These are phyloP conservation scores for Cunninghamia lanceolata DNA, from an alignment of 75 land plant species.

Conservation along the genomic window DNA sequence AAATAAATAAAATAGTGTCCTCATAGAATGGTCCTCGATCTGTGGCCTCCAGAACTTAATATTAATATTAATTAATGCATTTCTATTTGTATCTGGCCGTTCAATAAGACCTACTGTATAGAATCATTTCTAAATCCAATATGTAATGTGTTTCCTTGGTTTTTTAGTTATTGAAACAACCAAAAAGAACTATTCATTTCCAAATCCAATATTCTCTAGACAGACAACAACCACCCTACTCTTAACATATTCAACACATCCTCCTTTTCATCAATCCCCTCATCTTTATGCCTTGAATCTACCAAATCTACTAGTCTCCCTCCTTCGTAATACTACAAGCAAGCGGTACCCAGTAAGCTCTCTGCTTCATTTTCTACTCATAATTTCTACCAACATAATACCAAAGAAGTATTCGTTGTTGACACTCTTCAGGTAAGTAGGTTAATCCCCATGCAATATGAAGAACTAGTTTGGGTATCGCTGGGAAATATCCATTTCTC, in stretches of 20 bases:
- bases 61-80: no score
- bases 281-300: not conserved
- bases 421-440: not conserved
- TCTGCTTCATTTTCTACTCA: conserved; percentile 11
- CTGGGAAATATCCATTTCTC: conserved; percentile 10
- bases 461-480: not conserved
- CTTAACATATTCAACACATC: conserved; percentile 1
- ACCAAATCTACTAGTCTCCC: conserved; percentile 8
- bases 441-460: not conserved
- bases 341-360: conserved; percentile 13
- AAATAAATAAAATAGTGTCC: no score
- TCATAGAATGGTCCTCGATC: no score
- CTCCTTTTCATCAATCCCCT: not conserved
- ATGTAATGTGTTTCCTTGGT: no score
- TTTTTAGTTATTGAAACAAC: no score
- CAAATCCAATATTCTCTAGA: no score
- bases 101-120: no score
- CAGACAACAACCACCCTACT: conserved; percentile 14
- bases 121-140: no score
- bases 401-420: not conserved
- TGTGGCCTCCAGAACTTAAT: no score
- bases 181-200: no score
- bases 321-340: conserved; percentile 2
- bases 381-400: conserved; percentile 1
- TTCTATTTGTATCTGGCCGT: no score